Conservation (phyloP, 345 rosid species). For the Sisymbrium altissimum region DNA sequence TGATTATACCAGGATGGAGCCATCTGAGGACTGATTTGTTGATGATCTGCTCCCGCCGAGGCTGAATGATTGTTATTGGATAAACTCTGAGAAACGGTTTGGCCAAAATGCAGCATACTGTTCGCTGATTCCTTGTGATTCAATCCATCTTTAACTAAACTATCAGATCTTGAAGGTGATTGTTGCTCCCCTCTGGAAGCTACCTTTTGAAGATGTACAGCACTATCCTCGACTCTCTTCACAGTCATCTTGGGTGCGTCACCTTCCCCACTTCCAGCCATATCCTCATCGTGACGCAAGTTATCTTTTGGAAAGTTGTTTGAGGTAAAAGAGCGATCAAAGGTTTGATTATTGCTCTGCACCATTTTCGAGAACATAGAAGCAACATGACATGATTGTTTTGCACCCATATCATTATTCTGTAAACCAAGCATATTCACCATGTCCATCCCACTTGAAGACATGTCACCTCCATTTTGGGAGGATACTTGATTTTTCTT, state of each 20-base stretch:
- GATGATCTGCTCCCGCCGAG: slow-evolving; percentile 45
- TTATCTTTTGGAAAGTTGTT: slow-evolving; percentile 40
- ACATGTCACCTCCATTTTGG: slow-evolving; percentile 37
- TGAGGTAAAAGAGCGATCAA: slow-evolving; percentile 52
- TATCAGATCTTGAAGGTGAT: slow-evolving; percentile 39
- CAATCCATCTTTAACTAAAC: slow-evolving; percentile 31
- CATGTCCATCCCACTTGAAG: slow-evolving; percentile 39
- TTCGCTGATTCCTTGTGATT: slow-evolving; percentile 32
- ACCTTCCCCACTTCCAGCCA: slow-evolving; percentile 45
- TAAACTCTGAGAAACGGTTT: slow-evolving; percentile 37
- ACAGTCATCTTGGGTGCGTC: slow-evolving; percentile 47
- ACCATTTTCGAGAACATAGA: slow-evolving; percentile 30
- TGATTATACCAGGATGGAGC: slow-evolving; percentile 81
- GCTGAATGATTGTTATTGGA: slow-evolving; percentile 35
- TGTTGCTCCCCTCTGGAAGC: slow-evolving; percentile 43
- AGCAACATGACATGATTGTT: slow-evolving; percentile 34
- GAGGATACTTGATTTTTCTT: slow-evolving; percentile 37
- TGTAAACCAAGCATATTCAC: slow-evolving; percentile 20
- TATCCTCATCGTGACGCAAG: slow-evolving; percentile 50
- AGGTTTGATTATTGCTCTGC: slow-evolving; percentile 57
- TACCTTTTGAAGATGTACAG: slow-evolving; percentile 42
- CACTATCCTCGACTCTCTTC: slow-evolving; percentile 49
- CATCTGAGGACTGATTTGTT: slow-evolving; percentile 65
- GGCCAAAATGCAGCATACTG: slow-evolving; percentile 33
- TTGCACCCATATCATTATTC: slow-evolving; percentile 42